phyloP scores from a whole-genome alignment of 2,329 filamentous ascomycete genomes.

The Monilinia fructigena region DNA sequence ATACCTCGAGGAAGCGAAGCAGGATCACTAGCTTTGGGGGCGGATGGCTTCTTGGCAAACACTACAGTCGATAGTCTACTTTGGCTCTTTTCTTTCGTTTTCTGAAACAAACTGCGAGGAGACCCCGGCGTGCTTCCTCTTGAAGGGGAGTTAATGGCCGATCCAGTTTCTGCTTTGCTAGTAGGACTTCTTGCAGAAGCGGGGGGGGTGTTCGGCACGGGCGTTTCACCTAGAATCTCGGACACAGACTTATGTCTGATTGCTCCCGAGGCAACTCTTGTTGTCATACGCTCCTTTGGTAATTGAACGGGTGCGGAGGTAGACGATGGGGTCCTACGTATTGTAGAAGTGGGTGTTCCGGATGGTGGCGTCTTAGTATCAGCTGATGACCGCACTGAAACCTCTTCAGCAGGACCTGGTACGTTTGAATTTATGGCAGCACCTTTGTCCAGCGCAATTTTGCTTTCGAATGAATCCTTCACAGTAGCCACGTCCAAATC shows the following conservation, averaged over 20 bases:
- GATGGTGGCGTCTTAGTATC: constrained; percentile 27
- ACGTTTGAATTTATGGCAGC: not conserved
- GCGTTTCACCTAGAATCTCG: constrained; percentile 65
- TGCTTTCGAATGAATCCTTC: constrained; percentile 37
- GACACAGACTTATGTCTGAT: constrained; percentile 71
- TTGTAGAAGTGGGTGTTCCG: constrained; percentile 28
- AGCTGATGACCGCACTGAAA: constrained; percentile 12
- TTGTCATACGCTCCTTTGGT: constrained; percentile 59
- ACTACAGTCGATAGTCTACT: constrained; percentile 72
- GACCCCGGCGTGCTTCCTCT: constrained; percentile 47
- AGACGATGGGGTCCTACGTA: constrained; percentile 34
- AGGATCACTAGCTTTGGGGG: constrained; percentile 40
- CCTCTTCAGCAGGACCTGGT: not conserved
- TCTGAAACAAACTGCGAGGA: constrained; percentile 40
- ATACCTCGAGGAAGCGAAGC: constrained; percentile 26
- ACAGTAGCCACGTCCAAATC: constrained; percentile 35
- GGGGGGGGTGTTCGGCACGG: constrained; percentile 42
- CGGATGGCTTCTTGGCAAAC: constrained; percentile 66
- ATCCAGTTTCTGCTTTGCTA: constrained; percentile 29
- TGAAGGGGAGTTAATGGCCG: constrained; percentile 33
- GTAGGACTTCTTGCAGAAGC: constrained; percentile 26
- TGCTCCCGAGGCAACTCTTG: constrained; percentile 66
- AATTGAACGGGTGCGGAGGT: constrained; percentile 31
- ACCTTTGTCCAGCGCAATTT: constrained; percentile 23
- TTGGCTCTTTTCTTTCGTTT: constrained; percentile 55